Base-by-base conservation (phyloP, 192 early-diverging fungal species). In the Cladochytrium replicatum region DNA sequence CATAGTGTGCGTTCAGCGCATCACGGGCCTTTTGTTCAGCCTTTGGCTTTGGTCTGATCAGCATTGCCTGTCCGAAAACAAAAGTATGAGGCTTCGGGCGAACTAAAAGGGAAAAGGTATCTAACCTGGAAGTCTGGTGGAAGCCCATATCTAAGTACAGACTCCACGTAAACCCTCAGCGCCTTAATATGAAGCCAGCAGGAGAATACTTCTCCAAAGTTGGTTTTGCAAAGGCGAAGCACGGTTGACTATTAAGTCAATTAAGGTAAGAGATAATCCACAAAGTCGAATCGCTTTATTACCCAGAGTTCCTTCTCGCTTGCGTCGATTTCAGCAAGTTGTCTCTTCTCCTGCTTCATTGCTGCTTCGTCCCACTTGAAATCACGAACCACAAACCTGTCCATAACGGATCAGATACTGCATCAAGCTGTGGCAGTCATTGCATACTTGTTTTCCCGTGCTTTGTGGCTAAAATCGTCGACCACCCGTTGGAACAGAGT, bases 131-230 rank as follows among this genome's bases (percentile, higher is more conserved):
- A 99, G 60, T 99, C 87, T 27, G 94, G 91, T 9, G 96, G 93
- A 11, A 97, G 73, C 17, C 96, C 96, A 59, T 99, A 97, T 42
- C 96, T 89, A 52, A 99, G 64, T 3, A 99, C 78, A 13, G 88
- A 93, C 61, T 99, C 96, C 19, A 99, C 91, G 75, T 91, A 97
- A 13, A 95, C 81, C 4, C 94, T 78, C 30, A 99, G 64, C 1
- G 85, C 86, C 71, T 97, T 99, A 50, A 96, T 61, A 55, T 99
- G 96, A 31, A 95, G 72, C 88, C 90, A 97, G 30, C 86, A 85
- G 4, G 84, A 60, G 55, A 92, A 90, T 0, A 87, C 81, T 61
- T 97, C 96, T 25, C 91, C 82, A 67, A 99, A 97, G 65, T 91
- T 91, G 24, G 89, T 87, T 71, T 83, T 86, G 52, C 85, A 82